These are phyloP conservation scores for Pichia eremophila DNA, from an alignment of 805 yeast genomes.

Conservation along the genomic window DNA sequence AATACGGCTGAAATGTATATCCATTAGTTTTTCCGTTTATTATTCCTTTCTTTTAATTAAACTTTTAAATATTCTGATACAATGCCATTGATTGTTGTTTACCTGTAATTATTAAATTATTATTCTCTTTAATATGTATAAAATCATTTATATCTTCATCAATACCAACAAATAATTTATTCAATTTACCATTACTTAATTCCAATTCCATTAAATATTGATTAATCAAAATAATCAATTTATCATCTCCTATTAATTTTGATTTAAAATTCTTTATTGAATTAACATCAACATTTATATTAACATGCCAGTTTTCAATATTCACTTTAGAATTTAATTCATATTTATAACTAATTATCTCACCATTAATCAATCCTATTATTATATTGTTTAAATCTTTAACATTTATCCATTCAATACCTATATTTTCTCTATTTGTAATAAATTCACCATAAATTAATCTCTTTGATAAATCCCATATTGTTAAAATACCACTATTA, in stretches of 20 bases:
- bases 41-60: too few species aligned
- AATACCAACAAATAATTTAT: constrained; percentile 10
- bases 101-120: too few species aligned
- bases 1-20: too few species aligned
- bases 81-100: too few species aligned
- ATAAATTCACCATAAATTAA: constrained; percentile 16
- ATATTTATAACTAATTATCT: constrained; percentile 9
- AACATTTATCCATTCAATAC: constrained; percentile 4
- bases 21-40: too few species aligned
- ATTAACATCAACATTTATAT: background rate
- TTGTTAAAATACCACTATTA: constrained; percentile 29
- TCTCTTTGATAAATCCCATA: constrained; percentile 32
- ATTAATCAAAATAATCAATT: constrained; percentile 2
- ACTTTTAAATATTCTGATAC: too few species aligned
- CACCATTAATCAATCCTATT: constrained; percentile 16
- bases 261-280: background rate
- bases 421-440: constrained; percentile 2
- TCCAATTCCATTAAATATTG: constrained; percentile 8
- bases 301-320: constrained; percentile 9
- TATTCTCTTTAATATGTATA: background rate
- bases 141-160: constrained; percentile 7
- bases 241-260: background rate
- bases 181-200: constrained; percentile 4
- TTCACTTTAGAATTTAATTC: background rate
- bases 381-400: constrained; percentile 2